Percentiles rank a stretch among this genome's conserved stretches.
phyloP scores from a whole-genome alignment of 768 basidiomycete species.

The Kwoniella sp. region DNA sequence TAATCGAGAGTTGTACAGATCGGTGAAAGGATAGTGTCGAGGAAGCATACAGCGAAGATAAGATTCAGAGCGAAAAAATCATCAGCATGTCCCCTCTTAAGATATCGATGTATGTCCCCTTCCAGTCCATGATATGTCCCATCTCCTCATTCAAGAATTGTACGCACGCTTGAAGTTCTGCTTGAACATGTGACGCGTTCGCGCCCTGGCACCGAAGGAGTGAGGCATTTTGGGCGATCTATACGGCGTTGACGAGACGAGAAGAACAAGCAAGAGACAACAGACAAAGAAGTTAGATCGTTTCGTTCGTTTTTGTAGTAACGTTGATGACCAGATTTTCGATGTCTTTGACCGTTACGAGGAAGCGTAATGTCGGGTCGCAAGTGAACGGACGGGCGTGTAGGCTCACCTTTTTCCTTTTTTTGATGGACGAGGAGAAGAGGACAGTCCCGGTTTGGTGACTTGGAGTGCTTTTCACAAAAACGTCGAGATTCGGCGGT shows the following conservation, averaged over 20 bases:
- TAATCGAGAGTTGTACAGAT: not conserved
- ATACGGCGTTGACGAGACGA: slow-evolving; percentile 1
- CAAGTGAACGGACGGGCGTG: not conserved
- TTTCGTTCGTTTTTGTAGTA: not conserved
- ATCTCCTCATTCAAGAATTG: not conserved
- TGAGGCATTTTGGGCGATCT: slow-evolving; percentile 75
- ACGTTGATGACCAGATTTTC: slow-evolving; percentile 1
- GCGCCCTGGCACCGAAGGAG: slow-evolving; percentile 99
- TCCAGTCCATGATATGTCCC: slow-evolving; percentile 7
- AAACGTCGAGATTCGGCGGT: not conserved
- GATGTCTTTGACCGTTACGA: not conserved
- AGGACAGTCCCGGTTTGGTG: not conserved
- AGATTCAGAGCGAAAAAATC: not conserved
- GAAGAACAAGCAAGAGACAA: not conserved
- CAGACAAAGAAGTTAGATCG: not conserved
- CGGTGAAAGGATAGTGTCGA: not conserved
- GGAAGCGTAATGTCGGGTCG: not conserved
- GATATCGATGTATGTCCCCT: too few species aligned
- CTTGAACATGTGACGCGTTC: slow-evolving; percentile 99
- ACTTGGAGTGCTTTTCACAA: not conserved
- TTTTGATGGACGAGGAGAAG: slow-evolving; percentile 16
- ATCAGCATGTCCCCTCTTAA: not conserved
- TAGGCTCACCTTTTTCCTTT: not conserved
- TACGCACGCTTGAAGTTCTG: slow-evolving; percentile 91
- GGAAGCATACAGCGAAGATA: not conserved